Evolutionary conservation across 1,284 basidiomycete genomes (phyloP).

Genomic region (Irpex lacteus): DNA sequence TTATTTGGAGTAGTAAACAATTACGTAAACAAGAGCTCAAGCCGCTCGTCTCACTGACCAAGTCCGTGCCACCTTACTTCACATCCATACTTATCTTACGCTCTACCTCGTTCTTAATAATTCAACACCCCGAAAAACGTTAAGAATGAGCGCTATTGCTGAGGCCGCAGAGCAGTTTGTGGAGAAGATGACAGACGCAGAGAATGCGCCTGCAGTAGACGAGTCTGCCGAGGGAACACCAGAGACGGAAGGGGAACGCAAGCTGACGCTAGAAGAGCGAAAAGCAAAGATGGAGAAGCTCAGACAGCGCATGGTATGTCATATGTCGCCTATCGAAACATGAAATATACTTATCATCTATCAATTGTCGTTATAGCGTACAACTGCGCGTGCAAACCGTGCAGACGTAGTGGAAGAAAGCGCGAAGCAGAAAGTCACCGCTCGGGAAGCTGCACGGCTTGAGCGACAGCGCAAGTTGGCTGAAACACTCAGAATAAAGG

Average conservation of each 20-base stretch:
- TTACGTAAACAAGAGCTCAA: neutral
- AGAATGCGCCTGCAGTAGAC: conserved; percentile 10
- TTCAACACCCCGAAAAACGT: neutral
- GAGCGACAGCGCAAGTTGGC: conserved; percentile 89
- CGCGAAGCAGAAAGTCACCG: conserved; percentile 70
- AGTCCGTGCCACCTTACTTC: neutral
- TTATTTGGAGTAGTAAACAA: neutral
- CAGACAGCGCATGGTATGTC: conserved; percentile 72
- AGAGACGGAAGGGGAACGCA: conserved; percentile 6
- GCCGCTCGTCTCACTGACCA: too few species aligned
- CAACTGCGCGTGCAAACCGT: conserved; percentile 79
- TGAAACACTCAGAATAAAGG: conserved; percentile 82
- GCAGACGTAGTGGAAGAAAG: conserved; percentile 82
- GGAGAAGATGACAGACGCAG: conserved; percentile 25
- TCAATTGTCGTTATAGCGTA: conserved; percentile 45
- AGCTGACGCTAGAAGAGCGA: conserved; percentile 66
- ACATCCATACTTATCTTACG: neutral
- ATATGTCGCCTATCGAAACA: neutral
- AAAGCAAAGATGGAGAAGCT: conserved; percentile 76
- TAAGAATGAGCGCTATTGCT: conserved; percentile 16
- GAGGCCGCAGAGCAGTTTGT: conserved; percentile 29
- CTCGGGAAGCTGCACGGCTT: conserved; percentile 74
- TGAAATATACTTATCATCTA: conserved; percentile 2
- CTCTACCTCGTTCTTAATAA: neutral
- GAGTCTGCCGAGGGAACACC: conserved; percentile 5